Evolutionary conservation across 2,329 filamentous ascomycete species (phyloP).

Genomic region (Fusarium avenaceum): DNA sequence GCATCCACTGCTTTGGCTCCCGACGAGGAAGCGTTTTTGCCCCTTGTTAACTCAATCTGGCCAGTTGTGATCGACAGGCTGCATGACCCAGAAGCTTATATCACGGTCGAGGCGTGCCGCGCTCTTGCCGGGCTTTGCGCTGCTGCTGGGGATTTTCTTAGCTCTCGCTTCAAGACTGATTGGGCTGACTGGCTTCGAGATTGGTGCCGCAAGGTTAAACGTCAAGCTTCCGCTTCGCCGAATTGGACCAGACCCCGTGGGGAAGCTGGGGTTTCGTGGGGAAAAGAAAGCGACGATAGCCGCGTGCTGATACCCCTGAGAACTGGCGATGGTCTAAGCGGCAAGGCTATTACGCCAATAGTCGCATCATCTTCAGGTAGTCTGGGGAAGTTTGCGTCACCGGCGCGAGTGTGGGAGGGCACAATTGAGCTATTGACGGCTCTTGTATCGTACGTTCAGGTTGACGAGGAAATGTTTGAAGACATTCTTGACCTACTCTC

Average conservation of each 20-base stretch:
- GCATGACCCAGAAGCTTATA: conserved; percentile 75
- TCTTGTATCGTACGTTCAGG: conserved; percentile 71
- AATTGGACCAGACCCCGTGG: conserved; percentile 30
- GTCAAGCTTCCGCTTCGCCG: conserved; percentile 52
- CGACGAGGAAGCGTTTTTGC: conserved; percentile 87
- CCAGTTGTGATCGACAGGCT: conserved; percentile 80
- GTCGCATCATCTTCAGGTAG: conserved; percentile 50
- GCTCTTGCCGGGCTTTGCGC: conserved; percentile 77
- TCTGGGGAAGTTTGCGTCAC: conserved; percentile 71
- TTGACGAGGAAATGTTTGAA: conserved; percentile 80
- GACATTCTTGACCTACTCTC: conserved; percentile 75
- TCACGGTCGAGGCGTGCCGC: conserved; percentile 77
- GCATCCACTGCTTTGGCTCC: conserved; percentile 78
- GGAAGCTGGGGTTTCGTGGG: conserved; percentile 39
- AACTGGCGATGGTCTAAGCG: conserved; percentile 41
- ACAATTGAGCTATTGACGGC: conserved; percentile 70
- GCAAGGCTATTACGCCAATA: conserved; percentile 28
- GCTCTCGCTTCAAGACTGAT: conserved; percentile 78
- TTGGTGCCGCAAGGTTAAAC: conserved; percentile 63
- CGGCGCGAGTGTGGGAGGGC: conserved; percentile 74
- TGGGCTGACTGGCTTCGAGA: conserved; percentile 71
- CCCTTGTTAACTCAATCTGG: conserved; percentile 92
- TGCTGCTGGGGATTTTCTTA: conserved; percentile 84
- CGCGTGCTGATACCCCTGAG: conserved; percentile 54
- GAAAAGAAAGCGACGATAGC: conserved; percentile 34